These are phyloP conservation scores for Capsella rubella DNA, from an alignment of 441 rosid genomes.

Conservation along the genomic window DNA sequence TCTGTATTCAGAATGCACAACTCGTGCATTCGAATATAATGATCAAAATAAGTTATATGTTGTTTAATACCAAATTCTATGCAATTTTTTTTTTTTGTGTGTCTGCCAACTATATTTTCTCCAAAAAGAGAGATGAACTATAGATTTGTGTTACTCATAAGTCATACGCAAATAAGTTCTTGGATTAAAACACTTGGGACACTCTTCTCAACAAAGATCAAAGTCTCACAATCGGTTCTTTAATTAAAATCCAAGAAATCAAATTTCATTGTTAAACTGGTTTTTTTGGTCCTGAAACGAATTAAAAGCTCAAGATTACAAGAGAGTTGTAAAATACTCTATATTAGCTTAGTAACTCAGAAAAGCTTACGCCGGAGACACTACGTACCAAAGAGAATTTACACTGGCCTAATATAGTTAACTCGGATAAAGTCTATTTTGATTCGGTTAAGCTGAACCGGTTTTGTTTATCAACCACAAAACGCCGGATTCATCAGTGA, in stretches of 20 bases:
- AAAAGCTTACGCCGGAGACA: too few species aligned
- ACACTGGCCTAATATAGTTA: too few species aligned
- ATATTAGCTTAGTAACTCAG: too few species aligned
- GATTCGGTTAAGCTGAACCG: too few species aligned
- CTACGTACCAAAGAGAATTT: too few species aligned
- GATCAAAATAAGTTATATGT: not conserved
- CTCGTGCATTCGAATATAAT: constrained; percentile 47
- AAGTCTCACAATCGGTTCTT: constrained; percentile 45
- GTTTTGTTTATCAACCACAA: too few species aligned
- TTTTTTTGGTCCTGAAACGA: constrained; percentile 1
- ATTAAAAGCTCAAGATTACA: not conserved
- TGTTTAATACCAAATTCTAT: not conserved
- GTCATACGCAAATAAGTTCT: constrained; percentile 58
- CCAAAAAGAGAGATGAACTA: constrained; percentile 64
- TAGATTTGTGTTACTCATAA: constrained; percentile 62
- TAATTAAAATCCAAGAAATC: constrained; percentile 25
- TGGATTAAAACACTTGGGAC: constrained; percentile 56
- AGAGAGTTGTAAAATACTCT: too few species aligned
- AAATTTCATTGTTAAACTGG: constrained; percentile 13
- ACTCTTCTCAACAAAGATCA: constrained; percentile 66
- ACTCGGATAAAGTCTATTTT: too few species aligned
- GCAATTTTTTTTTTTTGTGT: not conserved
- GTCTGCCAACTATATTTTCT: not conserved
- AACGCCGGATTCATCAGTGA: too few species aligned
- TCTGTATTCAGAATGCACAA: constrained; percentile 42